These are phyloP conservation scores for Blastobotrys chiropterorum DNA, from an alignment of 805 yeast genomes.

Conservation along the genomic window DNA sequence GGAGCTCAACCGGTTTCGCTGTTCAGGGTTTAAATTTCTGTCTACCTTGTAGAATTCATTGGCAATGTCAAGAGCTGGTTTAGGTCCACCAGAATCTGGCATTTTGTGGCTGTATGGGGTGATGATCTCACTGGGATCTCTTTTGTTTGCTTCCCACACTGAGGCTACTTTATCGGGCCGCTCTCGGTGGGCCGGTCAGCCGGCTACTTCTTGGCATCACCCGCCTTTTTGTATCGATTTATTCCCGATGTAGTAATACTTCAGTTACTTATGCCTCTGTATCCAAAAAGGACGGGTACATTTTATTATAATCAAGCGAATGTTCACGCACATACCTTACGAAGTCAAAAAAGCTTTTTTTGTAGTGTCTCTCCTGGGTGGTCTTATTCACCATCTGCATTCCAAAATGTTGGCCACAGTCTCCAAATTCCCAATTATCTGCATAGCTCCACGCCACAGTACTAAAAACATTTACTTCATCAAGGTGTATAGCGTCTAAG, in stretches of 20 bases:
- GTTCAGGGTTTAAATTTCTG: conserved; percentile 8
- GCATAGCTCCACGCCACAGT: conserved; percentile 32
- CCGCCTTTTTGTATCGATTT: not conserved
- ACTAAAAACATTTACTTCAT: conserved; percentile 28
- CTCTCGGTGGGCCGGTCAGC: no score
- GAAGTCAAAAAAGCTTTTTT: conserved; percentile 19
- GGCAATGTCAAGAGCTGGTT: conserved; percentile 1
- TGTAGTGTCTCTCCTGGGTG: conserved; percentile 13
- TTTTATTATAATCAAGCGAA: no score
- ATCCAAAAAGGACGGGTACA: no score
- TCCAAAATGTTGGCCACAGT: conserved; percentile 17
- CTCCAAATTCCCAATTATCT: conserved; percentile 33
- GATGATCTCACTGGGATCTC: not conserved
- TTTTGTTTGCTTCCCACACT: not conserved
- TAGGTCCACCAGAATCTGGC: not conserved
- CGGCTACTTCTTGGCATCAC: not conserved
- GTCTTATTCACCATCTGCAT: conserved; percentile 18
- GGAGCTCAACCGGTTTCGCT: conserved; percentile 9
- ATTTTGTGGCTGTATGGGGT: not conserved
- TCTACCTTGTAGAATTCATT: conserved; percentile 8
- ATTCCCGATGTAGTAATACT: no score
- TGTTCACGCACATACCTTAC: conserved; percentile 16
- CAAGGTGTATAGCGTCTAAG: conserved; percentile 24
- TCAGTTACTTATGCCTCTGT: no score
- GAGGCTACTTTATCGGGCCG: no score